Conservation (phyloP, 2,329 filamentous ascomycete genomes). For the Tolypocladium nubicola region DNA sequence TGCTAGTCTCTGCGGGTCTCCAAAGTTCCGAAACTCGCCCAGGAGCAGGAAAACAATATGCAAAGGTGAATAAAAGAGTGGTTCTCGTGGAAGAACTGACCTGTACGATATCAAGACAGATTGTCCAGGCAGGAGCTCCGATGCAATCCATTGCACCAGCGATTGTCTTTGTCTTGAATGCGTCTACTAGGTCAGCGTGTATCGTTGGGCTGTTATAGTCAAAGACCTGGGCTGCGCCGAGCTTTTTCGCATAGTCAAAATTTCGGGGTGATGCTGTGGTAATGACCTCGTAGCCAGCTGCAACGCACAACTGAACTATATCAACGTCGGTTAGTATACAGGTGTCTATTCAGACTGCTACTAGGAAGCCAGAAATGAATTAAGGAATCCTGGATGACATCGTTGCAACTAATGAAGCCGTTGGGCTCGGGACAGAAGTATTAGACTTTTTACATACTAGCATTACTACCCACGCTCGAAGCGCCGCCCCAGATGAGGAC, state of each 20-base stretch:
- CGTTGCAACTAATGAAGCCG: not conserved
- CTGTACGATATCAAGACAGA: not conserved
- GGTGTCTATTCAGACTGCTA: no score
- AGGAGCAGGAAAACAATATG: no score
- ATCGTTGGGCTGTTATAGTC: not conserved
- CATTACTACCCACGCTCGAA: not conserved
- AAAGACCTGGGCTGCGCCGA: not conserved
- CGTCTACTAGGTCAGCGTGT: not conserved
- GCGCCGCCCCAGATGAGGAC: not conserved
- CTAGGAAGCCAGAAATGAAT: not conserved
- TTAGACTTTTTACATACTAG: not conserved
- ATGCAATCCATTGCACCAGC: not conserved
- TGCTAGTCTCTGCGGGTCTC: no score
- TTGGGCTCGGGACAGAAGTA: not conserved
- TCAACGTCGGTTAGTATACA: conserved; percentile 7
- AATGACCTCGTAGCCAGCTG: conserved; percentile 33
- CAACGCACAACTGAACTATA: conserved; percentile 32
- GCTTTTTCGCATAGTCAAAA: conserved; percentile 26
- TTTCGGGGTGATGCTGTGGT: conserved; percentile 31
- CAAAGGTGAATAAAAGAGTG: not conserved
- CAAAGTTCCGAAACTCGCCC: no score
- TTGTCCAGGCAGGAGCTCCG: not conserved
- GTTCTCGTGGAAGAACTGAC: not conserved
- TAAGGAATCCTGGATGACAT: not conserved
- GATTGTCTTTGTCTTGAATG: not conserved